These are phyloP conservation scores for Rhizopus sp. DNA, from an alignment of 371 early-diverging fungal species.

Conservation along the genomic window DNA sequence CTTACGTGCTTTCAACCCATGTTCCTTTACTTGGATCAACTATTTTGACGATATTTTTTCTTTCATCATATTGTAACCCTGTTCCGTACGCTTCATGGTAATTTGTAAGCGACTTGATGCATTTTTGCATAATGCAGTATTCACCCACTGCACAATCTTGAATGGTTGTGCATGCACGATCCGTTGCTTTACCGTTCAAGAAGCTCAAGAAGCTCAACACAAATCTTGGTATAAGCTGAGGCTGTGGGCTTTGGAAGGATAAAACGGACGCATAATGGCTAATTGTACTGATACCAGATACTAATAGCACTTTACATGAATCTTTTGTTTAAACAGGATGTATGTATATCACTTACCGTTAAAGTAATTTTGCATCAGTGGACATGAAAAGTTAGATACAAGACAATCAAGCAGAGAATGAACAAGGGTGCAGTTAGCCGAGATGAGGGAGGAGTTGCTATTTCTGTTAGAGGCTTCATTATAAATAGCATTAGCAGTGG, in stretches of 20 bases:
- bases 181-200: slow-evolving; percentile 43
- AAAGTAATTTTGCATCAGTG: slow-evolving; percentile 58
- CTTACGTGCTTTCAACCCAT: slow-evolving; percentile 77
- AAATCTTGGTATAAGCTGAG: slow-evolving; percentile 40
- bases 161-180: slow-evolving; percentile 31
- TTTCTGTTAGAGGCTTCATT: slow-evolving; percentile 49
- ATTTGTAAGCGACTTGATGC: slow-evolving; percentile 54
- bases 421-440: slow-evolving; percentile 55
- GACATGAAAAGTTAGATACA: slow-evolving; percentile 66
- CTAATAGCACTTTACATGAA: slow-evolving; percentile 8
- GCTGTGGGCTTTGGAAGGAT: slow-evolving; percentile 42
- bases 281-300: slow-evolving; percentile 31
- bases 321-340: too few relatives aligned
- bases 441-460: slow-evolving; percentile 32
- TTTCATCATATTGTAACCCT: slow-evolving; percentile 65
- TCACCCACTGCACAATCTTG: slow-evolving; percentile 41
- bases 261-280: slow-evolving; percentile 49
- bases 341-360: slow-evolving; percentile 44
- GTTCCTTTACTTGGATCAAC: slow-evolving; percentile 63
- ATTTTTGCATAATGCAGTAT: slow-evolving; percentile 56
- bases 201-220: slow-evolving; percentile 57
- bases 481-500: slow-evolving; percentile 55
- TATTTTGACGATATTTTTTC: slow-evolving; percentile 45
- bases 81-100: slow-evolving; percentile 78
- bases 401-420: slow-evolving; percentile 66